Percentiles rank a stretch among this genome's conserved stretches.
phyloP scores from a whole-genome alignment of 192 early-diverging fungal species.

The Coemansia nantahalensis region DNA sequence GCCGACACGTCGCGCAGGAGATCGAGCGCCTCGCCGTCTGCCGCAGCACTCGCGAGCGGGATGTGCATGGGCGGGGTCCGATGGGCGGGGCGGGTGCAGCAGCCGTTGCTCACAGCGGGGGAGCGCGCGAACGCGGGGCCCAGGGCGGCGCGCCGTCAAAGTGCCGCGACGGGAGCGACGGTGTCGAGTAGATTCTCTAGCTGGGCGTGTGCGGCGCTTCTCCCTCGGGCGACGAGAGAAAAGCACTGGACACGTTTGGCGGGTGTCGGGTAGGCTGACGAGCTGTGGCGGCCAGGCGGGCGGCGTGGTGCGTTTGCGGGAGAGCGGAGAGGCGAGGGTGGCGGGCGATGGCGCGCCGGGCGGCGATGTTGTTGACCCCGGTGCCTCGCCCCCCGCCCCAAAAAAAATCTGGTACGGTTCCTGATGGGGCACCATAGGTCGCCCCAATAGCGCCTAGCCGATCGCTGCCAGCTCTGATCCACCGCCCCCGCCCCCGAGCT shows the following conservation, averaged over 20 bases:
- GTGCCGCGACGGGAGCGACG: slow-evolving; percentile 24
- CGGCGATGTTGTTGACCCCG: not conserved
- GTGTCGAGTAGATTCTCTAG: slow-evolving; percentile 16
- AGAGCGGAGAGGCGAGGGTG: too few relatives aligned
- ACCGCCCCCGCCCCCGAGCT: too few relatives aligned
- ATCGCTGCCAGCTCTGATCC: too few relatives aligned
- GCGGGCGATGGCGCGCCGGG: too few relatives aligned
- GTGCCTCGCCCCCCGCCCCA: not conserved
- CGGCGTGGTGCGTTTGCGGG: too few relatives aligned
- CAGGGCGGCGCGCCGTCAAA: slow-evolving; percentile 42
- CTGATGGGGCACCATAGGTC: not conserved
- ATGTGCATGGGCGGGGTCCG: slow-evolving; percentile 15
- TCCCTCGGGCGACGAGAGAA: slow-evolving; percentile 22
- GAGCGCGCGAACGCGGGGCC: slow-evolving; percentile 15
- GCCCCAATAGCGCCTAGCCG: too few relatives aligned
- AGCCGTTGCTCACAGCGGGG: slow-evolving; percentile 13
- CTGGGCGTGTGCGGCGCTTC: slow-evolving; percentile 15
- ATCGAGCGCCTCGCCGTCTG: slow-evolving; percentile 9
- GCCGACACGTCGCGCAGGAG: slow-evolving; percentile 17
- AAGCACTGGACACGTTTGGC: slow-evolving; percentile 13
- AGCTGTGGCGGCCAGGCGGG: too few relatives aligned
- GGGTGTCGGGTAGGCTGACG: too few relatives aligned
- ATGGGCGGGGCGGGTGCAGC: too few relatives aligned
- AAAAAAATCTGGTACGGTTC: not conserved
- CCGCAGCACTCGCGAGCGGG: not conserved